phyloP scores from a whole-genome alignment of 495 filamentous ascomycete genomes.

The Patellaria atrata region DNA sequence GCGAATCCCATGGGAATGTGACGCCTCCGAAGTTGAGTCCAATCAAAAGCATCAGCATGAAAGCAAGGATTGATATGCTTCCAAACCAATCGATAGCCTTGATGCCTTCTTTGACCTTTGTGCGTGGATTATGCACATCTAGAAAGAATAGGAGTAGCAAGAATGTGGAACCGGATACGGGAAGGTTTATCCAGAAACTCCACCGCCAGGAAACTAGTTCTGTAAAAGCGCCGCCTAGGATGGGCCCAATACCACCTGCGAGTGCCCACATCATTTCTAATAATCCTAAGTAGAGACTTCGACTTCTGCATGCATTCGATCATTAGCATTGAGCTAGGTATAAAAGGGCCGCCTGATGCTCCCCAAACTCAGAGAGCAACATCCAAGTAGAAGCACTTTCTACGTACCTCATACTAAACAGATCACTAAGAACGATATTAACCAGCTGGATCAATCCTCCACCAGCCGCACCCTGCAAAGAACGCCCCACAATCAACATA shows the following conservation, averaged over 20 bases:
- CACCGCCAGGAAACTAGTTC: constrained; percentile 49
- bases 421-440: constrained; percentile 40
- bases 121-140: constrained; percentile 46
- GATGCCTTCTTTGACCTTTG: constrained; percentile 35
- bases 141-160: constrained; percentile 42
- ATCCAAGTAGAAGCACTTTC: not conserved
- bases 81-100: constrained; percentile 38
- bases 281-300: constrained; percentile 40
- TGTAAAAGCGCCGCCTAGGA: constrained; percentile 55
- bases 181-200: constrained; percentile 62
- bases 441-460: constrained; percentile 40
- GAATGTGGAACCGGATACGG: constrained; percentile 41
- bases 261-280: constrained; percentile 43
- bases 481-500: constrained; percentile 40
- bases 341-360: too few relatives aligned
- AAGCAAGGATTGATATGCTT: constrained; percentile 24
- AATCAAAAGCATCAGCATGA: constrained; percentile 26
- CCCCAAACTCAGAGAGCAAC: not conserved
- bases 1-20: constrained; percentile 24
- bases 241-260: constrained; percentile 45
- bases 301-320: constrained; percentile 15
- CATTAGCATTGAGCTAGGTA: too few relatives aligned
- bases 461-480: constrained; percentile 41
- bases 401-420: constrained; percentile 42
- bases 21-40: constrained; percentile 28